Base-by-base conservation (phyloP, 805 yeast species). In the Cephaloascus albidus region DNA sequence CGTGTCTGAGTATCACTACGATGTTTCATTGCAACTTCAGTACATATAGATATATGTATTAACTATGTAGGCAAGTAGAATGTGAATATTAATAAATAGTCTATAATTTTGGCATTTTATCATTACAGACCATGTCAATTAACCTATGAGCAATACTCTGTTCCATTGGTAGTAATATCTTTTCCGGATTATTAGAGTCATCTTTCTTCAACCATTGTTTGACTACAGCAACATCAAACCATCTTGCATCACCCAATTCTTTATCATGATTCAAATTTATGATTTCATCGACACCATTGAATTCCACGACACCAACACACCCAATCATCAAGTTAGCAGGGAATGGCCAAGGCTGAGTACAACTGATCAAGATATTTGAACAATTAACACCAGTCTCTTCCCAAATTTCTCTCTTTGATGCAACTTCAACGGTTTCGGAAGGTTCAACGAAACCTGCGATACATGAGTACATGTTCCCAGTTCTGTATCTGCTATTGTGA, bases 381-480 rank as follows among this genome's bases (percentile, higher is more conserved):
- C 78, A 78, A 39, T 61, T 69, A 28, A 87, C 83, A 5, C 98
- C 98, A 4, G 97, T 81, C 58, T 90, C 98, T 57, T 90, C 98
- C 87, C 93, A 89, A 23, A 85, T 82, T 57, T 90, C 98, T 45
- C 98, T 68, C 35, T 80, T 65, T 18, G 90, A 84, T 10, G 96
- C 93, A 36, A 77, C 81, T 58, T 90, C 97, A 17, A 90, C 78
- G 2, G 94, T 78, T 62, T 90, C 98, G 20, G 89, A 83, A 1
- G 96, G 96, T 57, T 90, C 98, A 76, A 90, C 79, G 58, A 93
- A 93, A 3, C 97, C 98, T 3, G 97, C 96, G 38, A 94, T 76
- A 52, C 95, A 82, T 15, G 90, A 73, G 60, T 81, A 90, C 79
- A 86, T 74, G 36, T 57, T 57, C 41, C 63, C 51, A 27, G 49